Percentiles rank a stretch among this genome's conserved stretches.
Conservation (phyloP, 768 basidiomycete species). For the Russula earlei region DNA sequence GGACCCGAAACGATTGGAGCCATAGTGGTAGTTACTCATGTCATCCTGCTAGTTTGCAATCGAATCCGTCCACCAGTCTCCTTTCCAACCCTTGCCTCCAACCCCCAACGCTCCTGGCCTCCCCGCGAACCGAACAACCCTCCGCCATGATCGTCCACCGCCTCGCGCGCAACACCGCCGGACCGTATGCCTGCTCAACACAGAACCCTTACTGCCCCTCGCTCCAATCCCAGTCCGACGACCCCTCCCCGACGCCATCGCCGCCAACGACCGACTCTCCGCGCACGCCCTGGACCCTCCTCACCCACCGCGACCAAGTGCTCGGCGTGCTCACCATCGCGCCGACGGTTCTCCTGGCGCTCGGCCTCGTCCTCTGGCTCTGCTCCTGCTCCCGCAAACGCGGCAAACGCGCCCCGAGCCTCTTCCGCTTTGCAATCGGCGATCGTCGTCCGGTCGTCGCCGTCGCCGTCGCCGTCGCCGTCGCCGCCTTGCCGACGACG, state of each 20-base stretch:
- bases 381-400: no score
- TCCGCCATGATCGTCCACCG: slow-evolving; percentile 4
- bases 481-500: no score
- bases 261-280: no score
- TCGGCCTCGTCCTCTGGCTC: slow-evolving; percentile 22
- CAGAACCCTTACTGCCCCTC: not conserved
- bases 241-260: slow-evolving; percentile 1
- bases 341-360: slow-evolving; percentile 7
- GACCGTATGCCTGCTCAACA: not conserved
- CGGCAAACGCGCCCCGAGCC: no score
- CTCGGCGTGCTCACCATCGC: slow-evolving; percentile 24
- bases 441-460: not conserved
- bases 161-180: not conserved
- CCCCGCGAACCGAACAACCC: not conserved
- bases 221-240: not conserved
- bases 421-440: not conserved
- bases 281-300: no score
- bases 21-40: no score
- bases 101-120: not conserved
- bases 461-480: not conserved
- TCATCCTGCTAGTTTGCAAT: no score
- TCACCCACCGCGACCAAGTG: slow-evolving; percentile 22
- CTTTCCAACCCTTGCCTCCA: not conserved
- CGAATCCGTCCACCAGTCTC: not conserved
- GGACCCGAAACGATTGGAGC: slow-evolving; percentile 91